Evolutionary conservation across 2,329 filamentous ascomycete species (phyloP).

Genomic region (Fusarium proliferatum): DNA sequence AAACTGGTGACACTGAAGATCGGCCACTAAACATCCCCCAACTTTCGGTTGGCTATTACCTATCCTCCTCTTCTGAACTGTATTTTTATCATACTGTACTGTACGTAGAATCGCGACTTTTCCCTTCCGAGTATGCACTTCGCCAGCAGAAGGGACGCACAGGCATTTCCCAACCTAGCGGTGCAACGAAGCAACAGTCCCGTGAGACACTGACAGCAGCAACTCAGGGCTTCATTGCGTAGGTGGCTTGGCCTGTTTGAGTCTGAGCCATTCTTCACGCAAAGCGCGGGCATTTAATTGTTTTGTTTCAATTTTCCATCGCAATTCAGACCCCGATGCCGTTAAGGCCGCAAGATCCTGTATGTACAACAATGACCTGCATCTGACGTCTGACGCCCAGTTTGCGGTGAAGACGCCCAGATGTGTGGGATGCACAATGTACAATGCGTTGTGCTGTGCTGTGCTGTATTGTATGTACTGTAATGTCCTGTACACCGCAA

Average conservation of each 20-base stretch:
- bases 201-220: neutral
- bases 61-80: neutral
- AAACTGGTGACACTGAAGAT: slow-evolving; percentile 14
- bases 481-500: slow-evolving; percentile 17
- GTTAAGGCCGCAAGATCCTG: neutral
- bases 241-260: neutral
- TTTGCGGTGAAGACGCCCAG: neutral
- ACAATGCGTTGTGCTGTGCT: neutral
- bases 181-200: neutral
- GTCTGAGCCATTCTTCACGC: neutral
- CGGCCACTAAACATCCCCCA: slow-evolving; percentile 11
- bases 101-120: slow-evolving; percentile 14
- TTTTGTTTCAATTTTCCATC: neutral
- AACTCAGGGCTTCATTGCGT: neutral
- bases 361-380: slow-evolving; percentile 1
- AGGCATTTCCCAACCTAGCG: neutral
- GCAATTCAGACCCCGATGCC: neutral
- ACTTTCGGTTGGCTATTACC: neutral
- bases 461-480: neutral
- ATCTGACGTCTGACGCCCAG: neutral
- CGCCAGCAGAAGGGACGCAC: neutral
- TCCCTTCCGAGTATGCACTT: slow-evolving; percentile 19
- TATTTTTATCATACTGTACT: neutral
- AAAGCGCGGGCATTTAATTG: neutral
- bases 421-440: neutral